These are phyloP conservation scores for Lathyrus oleraceus DNA, from an alignment of 306 rosid species.

Conservation along the genomic window DNA sequence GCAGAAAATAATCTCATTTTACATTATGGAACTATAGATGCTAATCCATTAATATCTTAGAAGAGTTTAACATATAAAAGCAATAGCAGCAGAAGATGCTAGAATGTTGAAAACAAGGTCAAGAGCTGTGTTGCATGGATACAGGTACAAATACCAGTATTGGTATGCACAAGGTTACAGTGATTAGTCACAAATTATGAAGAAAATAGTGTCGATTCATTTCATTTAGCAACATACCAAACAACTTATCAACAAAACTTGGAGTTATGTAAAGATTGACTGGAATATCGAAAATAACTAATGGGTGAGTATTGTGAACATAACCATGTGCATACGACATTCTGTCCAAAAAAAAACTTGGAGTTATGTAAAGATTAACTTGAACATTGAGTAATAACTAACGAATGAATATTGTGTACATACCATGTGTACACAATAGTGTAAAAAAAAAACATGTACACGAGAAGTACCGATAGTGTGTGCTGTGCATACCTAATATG, in stretches of 20 bases:
- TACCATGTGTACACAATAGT: background rate
- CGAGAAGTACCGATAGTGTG: background rate
- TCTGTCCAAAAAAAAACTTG: background rate
- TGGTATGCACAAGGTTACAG: background rate
- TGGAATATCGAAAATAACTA: background rate
- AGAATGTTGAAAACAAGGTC: slow-evolving; percentile 8
- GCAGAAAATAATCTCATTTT: background rate
- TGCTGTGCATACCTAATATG: background rate
- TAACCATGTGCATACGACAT: background rate
- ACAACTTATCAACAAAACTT: background rate
- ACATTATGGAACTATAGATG: slow-evolving; percentile 6
- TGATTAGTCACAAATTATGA: background rate
- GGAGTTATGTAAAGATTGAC: background rate
- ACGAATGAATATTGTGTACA: background rate
- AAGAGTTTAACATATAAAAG: slow-evolving; percentile 15
- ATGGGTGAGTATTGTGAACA: background rate
- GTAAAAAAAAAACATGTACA: background rate
- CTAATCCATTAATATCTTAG: slow-evolving; percentile 1
- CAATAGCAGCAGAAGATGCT: slow-evolving; percentile 11
- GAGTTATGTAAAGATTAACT: background rate
- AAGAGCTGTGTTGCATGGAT: background rate
- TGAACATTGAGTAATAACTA: background rate
- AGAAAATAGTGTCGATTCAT: background rate
- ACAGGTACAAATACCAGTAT: slow-evolving; percentile 4
- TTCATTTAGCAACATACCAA: background rate